These are phyloP conservation scores for Kwoniella heveanensis DNA, from an alignment of 768 basidiomycete genomes.

Conservation along the genomic window DNA sequence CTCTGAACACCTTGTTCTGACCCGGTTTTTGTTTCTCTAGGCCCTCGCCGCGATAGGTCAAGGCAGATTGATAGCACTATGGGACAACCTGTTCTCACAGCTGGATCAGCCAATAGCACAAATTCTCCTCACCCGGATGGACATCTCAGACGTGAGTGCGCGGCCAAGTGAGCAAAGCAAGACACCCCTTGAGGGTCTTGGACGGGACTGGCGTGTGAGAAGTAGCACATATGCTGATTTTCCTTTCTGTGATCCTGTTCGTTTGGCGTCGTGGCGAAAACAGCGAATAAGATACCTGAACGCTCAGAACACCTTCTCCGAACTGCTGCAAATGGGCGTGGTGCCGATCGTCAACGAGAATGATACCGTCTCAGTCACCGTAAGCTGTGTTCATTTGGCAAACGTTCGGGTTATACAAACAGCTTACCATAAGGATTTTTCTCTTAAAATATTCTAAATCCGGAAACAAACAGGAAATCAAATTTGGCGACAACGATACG, in stretches of 20 bases:
- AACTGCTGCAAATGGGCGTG: constrained; percentile 88
- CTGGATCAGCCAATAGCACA: constrained; percentile 95
- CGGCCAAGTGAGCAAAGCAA: no score
- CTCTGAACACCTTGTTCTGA: no score
- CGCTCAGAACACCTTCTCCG: constrained; percentile 91
- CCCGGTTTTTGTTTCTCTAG: constrained; percentile 60
- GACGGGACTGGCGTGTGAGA: no score
- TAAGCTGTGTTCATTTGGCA: constrained; percentile 51
- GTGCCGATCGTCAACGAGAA: constrained; percentile 99
- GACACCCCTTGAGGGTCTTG: no score
- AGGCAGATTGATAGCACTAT: constrained; percentile 90
- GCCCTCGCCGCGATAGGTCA: constrained; percentile 97
- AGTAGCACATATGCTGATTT: constrained; percentile 12
- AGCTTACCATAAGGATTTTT: no score
- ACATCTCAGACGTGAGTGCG: constrained; percentile 88
- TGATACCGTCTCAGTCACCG: constrained; percentile 95
- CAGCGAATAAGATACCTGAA: constrained; percentile 94
- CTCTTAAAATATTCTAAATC: no score
- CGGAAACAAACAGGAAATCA: constrained; percentile 93
- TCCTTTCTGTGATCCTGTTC: no score
- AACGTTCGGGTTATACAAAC: no score
- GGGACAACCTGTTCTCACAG: constrained; percentile 94
- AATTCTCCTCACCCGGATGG: constrained; percentile 87
- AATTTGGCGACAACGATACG: constrained; percentile 99
- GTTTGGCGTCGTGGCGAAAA: no score